phyloP scores from a whole-genome alignment of 2,329 filamentous ascomycete species.

The Dactylella cylindrospora region DNA sequence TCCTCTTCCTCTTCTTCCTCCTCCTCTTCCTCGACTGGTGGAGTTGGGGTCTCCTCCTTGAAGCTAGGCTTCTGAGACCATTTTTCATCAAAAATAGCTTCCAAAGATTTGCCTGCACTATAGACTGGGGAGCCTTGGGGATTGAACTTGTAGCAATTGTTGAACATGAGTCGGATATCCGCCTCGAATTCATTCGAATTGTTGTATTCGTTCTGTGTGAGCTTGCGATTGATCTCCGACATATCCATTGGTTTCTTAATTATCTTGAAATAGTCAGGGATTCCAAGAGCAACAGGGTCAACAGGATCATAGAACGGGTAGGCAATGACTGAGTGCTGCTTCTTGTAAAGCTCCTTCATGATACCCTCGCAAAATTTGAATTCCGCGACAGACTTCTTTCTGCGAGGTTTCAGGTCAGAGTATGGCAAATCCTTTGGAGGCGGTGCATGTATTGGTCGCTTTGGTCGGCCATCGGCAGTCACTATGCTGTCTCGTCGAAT shows the following conservation, averaged over 20 bases:
- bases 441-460: conserved; percentile 89
- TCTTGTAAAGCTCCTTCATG: conserved; percentile 73
- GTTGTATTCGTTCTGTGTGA: conserved; percentile 75
- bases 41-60: conserved; percentile 68
- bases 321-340: conserved; percentile 68
- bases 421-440: conserved; percentile 92
- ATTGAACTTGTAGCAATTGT: conserved; percentile 93
- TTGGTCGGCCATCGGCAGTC: conserved; percentile 77
- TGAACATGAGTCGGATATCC: conserved; percentile 78
- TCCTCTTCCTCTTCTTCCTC: conserved; percentile 64
- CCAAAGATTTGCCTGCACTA: conserved; percentile 68
- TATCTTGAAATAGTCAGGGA: conserved; percentile 86
- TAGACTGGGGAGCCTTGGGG: conserved; percentile 74
- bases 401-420: conserved; percentile 77
- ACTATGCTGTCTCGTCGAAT: conserved; percentile 75
- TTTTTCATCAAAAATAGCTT: conserved; percentile 72
- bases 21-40: conserved; percentile 69
- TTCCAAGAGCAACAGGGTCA: conserved; percentile 89
- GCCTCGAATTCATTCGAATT: conserved; percentile 81
- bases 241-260: conserved; percentile 96
- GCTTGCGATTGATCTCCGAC: conserved; percentile 74
- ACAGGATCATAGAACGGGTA: conserved; percentile 79
- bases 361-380: conserved; percentile 86
- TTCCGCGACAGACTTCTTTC: conserved; percentile 84
- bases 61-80: conserved; percentile 80